Base-by-base conservation (phyloP, 2,329 filamentous ascomycete species). In the Cercospora canescens region DNA sequence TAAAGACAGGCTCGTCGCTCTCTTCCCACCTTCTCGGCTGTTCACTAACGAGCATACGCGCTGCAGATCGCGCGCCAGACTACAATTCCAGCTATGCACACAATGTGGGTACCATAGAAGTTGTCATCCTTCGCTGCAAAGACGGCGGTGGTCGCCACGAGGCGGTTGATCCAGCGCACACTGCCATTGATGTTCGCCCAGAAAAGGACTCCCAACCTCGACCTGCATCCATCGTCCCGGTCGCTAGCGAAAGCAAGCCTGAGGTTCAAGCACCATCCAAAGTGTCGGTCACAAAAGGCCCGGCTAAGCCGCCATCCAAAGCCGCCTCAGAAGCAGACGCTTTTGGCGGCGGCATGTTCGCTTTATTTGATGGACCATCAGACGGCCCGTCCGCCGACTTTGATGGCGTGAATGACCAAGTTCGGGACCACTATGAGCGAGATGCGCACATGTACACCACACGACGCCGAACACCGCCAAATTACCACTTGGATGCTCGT, bases 51-150 rank as follows among this genome's bases (percentile, higher is more conserved):
- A 28, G 14, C n/a, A 9, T 41, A 82, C 81, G 69, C 3, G 72
- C 74, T 60, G 78, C 79, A 14, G 77, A 82, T 63, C 73, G 74
- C n/a, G 75, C 77, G 4, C 73, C 77, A 0, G 70, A 75, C 6
- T 64, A 72, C 14, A 76, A 74, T 48, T 73, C 75, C 8, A 72
- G 78, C 26, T 72, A 77, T 12, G 58, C 78, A 1, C 71, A 79
- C 2, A 81, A 81, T 56, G 74, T 83, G 21, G 82, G 82, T 37
- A 81, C 77, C 16, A 84, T 85, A 34, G 82, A 84, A 69, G 79
- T 85, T 16, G 72, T 84, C 3, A 77, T 84, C 3, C 73, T 84
- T 18, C 79, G 82, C 32, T 83, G 81, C 67, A 77, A 71, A 45
- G 65, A 59, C n/a, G 48, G 57, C 18, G 37, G 54, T 7, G 45